Percentiles rank a stretch among this genome's conserved stretches.
Evolutionary conservation across 2,329 filamentous ascomycete genomes (phyloP).

Genomic region (Bipolaris gigantea): DNA sequence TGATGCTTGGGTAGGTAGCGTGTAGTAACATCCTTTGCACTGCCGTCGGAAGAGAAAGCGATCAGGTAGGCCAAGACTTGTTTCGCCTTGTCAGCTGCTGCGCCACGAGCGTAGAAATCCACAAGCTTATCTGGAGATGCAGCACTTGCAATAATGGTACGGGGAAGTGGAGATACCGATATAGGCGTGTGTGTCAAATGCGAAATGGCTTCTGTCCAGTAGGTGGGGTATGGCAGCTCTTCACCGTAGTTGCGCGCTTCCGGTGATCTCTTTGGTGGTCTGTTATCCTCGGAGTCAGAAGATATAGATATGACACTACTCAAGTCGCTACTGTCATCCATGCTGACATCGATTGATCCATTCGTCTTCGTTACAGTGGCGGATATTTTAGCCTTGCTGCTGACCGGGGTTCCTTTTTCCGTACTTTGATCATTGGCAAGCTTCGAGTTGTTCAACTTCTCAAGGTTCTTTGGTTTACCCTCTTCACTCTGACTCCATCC

Average conservation of each 20-base stretch:
- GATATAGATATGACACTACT: conserved; percentile 50
- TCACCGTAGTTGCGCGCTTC: conserved; percentile 63
- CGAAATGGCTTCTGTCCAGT: conserved; percentile 91
- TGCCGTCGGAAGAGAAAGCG: conserved; percentile 79
- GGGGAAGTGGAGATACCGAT: conserved; percentile 71
- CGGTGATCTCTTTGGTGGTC: conserved; percentile 46
- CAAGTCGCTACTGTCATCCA: conserved; percentile 50
- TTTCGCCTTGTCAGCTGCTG: conserved; percentile 79
- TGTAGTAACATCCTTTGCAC: conserved; percentile 92
- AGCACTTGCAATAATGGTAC: conserved; percentile 54
- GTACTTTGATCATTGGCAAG: neutral
- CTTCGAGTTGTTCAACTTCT: conserved; percentile 23
- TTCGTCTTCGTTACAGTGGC: conserved; percentile 6
- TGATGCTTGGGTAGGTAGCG: conserved; percentile 82
- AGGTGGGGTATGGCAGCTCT: conserved; percentile 81
- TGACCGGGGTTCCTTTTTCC: conserved; percentile 2
- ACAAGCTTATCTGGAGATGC: conserved; percentile 72
- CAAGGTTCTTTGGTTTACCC: conserved; percentile 56
- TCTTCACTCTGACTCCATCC: conserved; percentile 89
- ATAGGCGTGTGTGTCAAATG: conserved; percentile 77
- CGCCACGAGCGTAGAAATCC: conserved; percentile 79
- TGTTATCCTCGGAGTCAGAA: conserved; percentile 57
- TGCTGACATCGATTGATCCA: conserved; percentile 13
- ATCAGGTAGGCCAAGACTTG: conserved; percentile 90
- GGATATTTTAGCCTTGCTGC: conserved; percentile 9